These are phyloP conservation scores for Orbilia brochopaga DNA, from an alignment of 2,329 filamentous ascomycete genomes.

Conservation along the genomic window DNA sequence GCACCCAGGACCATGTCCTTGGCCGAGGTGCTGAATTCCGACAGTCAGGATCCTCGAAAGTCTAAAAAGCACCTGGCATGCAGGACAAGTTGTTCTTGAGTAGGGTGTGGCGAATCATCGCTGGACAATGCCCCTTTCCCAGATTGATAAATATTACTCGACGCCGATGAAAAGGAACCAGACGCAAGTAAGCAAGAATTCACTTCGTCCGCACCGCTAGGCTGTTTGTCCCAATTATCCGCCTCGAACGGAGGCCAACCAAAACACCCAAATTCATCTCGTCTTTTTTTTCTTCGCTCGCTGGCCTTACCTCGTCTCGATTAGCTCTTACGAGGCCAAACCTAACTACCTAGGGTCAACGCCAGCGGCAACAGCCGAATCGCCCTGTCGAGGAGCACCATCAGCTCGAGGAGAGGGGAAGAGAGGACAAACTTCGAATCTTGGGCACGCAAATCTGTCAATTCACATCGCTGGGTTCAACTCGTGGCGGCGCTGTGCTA, in stretches of 20 bases:
- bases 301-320: slow-evolving; percentile 21
- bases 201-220: slow-evolving; percentile 25
- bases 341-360: slow-evolving; percentile 14
- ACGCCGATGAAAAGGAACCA: slow-evolving; percentile 7
- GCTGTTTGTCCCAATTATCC: slow-evolving; percentile 48
- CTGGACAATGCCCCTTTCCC: background rate
- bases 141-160: slow-evolving; percentile 14
- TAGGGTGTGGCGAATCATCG: slow-evolving; percentile 39
- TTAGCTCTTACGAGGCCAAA: slow-evolving; percentile 20
- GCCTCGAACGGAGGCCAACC: slow-evolving; percentile 21
- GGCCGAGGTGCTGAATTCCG: slow-evolving; percentile 49
- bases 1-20: slow-evolving; percentile 50
- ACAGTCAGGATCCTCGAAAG: slow-evolving; percentile 49
- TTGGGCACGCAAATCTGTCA: slow-evolving; percentile 31
- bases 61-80: slow-evolving; percentile 49
- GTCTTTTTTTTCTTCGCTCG: slow-evolving; percentile 24
- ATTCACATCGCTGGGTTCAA: slow-evolving; percentile 33
- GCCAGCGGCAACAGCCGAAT: slow-evolving; percentile 38
- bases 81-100: slow-evolving; percentile 36
- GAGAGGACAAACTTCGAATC: slow-evolving; percentile 14
- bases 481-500: slow-evolving; percentile 42
- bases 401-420: slow-evolving; percentile 10
- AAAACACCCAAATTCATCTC: slow-evolving; percentile 22
- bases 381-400: slow-evolving; percentile 31
- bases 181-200: slow-evolving; percentile 14